Conservation (phyloP, 2,329 filamentous ascomycete genomes). For the Ceratocystis harringtonii region DNA sequence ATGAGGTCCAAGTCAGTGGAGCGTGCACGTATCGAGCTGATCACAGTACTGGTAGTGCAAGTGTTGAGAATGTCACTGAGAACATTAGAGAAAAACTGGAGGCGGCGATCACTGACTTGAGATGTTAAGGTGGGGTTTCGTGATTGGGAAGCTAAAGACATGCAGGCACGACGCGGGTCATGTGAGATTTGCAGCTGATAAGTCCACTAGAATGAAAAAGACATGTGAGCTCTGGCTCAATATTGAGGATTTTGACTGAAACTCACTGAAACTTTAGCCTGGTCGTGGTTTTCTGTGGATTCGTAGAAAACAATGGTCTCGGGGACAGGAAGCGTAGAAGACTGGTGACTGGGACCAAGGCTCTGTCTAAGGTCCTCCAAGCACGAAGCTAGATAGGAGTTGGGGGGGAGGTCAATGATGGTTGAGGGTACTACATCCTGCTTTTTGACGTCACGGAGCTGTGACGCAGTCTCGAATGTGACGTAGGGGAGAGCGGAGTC, state of each 20-base stretch:
- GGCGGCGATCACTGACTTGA: conserved; percentile 17
- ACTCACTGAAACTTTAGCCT: conserved; percentile 14
- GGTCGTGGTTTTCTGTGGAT: conserved; percentile 7
- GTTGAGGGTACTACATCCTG: conserved; percentile 11
- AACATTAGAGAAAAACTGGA: conserved; percentile 19
- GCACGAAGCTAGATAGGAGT: background rate
- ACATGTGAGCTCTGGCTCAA: background rate
- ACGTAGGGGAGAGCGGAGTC: conserved; percentile 18
- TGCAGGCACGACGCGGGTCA: conserved; percentile 12
- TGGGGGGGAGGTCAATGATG: conserved; percentile 13
- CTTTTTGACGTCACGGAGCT: background rate
- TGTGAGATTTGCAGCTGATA: conserved; percentile 17
- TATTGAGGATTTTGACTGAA: background rate
- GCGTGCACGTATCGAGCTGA: conserved; percentile 12
- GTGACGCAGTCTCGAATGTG: conserved; percentile 17
- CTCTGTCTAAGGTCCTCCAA: background rate
- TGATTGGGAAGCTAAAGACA: conserved; percentile 19
- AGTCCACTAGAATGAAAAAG: conserved; percentile 18
- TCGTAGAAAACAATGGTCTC: conserved; percentile 12
- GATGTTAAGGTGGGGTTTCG: conserved; percentile 18
- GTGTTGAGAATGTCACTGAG: conserved; percentile 17
- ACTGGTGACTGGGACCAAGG: background rate
- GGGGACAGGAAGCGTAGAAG: background rate
- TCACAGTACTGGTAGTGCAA: background rate
- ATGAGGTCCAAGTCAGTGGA: conserved; percentile 30